Percentiles rank a stretch among this genome's conserved stretches.
Evolutionary conservation across 2,329 filamentous ascomycete genomes (phyloP).

Genomic region (Cryoendolithus antarcticus): DNA sequence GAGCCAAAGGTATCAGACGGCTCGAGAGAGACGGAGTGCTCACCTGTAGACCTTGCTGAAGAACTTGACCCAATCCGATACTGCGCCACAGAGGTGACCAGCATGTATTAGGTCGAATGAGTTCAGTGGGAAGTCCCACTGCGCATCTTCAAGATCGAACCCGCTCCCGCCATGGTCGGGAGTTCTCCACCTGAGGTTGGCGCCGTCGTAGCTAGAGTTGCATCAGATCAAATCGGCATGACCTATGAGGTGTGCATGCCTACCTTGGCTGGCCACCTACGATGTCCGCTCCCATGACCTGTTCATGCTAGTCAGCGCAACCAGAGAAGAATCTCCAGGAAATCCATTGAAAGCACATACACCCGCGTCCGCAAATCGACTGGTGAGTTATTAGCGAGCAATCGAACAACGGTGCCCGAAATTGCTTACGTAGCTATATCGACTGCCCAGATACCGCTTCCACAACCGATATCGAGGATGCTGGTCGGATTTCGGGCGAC

Average conservation of each 20-base stretch:
- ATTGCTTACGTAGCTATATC: conserved; percentile 62
- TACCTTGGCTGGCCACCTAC: conserved; percentile 4
- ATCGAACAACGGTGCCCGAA: conserved; percentile 1
- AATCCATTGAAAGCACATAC: conserved; percentile 16
- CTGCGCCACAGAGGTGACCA: conserved; percentile 65
- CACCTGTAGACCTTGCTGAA: conserved; percentile 54
- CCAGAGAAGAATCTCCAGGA: not conserved
- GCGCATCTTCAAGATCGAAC: conserved; percentile 65
- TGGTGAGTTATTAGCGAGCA: conserved; percentile 24
- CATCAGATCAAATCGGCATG: not conserved
- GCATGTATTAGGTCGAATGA: conserved; percentile 78
- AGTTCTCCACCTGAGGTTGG: conserved; percentile 5
- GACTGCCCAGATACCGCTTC: conserved; percentile 84
- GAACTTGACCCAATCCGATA: conserved; percentile 51
- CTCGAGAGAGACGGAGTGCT: conserved; percentile 41
- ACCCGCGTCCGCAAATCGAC: conserved; percentile 42
- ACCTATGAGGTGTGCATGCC: not conserved
- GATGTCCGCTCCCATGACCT: conserved; percentile 18
- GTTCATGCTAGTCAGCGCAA: conserved; percentile 1
- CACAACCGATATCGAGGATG: conserved; percentile 61
- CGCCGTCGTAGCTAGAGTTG: not conserved
- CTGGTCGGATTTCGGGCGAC: conserved; percentile 25
- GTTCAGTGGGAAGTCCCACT: conserved; percentile 55
- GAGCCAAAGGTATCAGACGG: not conserved
- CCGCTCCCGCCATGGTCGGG: conserved; percentile 11